Evolutionary conservation across 345 rosid species (phyloP), one percentile per base, ranked within the genome.

Genomic region (Eucalyptus microcorys): DNA sequence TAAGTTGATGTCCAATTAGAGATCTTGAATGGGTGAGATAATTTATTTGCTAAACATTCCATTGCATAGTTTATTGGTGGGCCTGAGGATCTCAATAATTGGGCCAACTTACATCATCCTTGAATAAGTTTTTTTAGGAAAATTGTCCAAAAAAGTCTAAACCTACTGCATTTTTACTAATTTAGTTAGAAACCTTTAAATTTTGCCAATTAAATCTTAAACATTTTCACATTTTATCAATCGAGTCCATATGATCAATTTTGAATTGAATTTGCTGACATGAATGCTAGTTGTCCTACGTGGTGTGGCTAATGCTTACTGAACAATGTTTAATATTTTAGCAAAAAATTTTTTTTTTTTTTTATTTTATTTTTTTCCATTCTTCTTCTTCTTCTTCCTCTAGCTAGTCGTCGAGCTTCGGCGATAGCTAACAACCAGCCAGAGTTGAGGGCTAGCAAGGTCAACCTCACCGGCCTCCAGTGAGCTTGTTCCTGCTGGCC

Each of bases 321-420:
- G 15, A 12, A 59, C 14, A 27, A 26, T 59, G 7, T 59, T 59
- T 27, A 15, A 59, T 59, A 59, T 11, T 59, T 59, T 59, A 26
- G 4, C 2, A 59, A 24, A 59, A 24, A 50, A 0, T 27, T 12
- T 12, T 27, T 26, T 10, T 27, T 59, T 27, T 3, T 12, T 27
- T 52, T 19, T 52, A 0, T 7, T 52, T 52, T 52, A 0, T 0
- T 7, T 52, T 52, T 52, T 52, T 0, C 57, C 57, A 52, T 52
- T 52, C 2, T 52, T 52, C 10, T 52, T 52, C 10, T 52, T 52
- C 61, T 55, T 55, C 30, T 24, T 55, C 30, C 61, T 55, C 1
- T 1, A 55, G 6, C 30, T 26, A 55, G 5, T 55, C 3, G 0
- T 1, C 1, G 0, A 6, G 30, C 13, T 26, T 55, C 5, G 30